Evolutionary conservation across 129 eudicot species (phyloP), one percentile per base, ranked within the genome.

Genomic region (Arctium minus): DNA sequence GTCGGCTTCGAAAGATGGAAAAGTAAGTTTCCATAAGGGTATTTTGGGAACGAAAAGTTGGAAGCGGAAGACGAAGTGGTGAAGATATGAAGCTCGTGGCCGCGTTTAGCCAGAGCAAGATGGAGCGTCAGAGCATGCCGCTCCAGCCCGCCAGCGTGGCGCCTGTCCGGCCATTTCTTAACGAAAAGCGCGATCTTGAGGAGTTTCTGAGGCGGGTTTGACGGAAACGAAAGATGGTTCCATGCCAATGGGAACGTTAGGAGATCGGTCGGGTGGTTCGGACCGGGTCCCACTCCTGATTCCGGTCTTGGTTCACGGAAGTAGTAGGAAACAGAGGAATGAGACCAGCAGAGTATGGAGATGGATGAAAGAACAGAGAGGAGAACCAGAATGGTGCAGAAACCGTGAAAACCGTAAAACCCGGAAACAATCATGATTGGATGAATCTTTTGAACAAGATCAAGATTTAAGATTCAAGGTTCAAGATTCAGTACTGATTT

Each of bases 171-270:
- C 97, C 95, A 93, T 84, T 89, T 93, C 92, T 91, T 91, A 85
- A 93, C 95, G 68, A 93, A 93, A 31, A 93, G 89, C 27, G 97
- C 97, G 0, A 93, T 86, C 67, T 93, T 93, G 75, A 93, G 96
- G 71, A 88, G 81, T 60, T 80, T 78, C 15, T 73, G 86, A 27
- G 97, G 92, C 31, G 92, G 91, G 56, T 71, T 71, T 8, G 91
- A 81, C 4, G 93, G 74, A 75, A 91, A 93, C 3, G 79, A 53
- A 15, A 93, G 95, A 22, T 75, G 87, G 80, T 93, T 93, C 97
- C 93, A 93, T 0, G 97, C 88, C 3, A 75, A 72, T 32, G 88
- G 87, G 79, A 46, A 89, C 2, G 73, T 67, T 9, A 93, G 85
- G 35, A 91, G 92, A 75, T 91, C 81, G 12, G 74, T 62, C 22